Conservation (phyloP, 345 rosid species). For the Cardamine resedifolia region DNA sequence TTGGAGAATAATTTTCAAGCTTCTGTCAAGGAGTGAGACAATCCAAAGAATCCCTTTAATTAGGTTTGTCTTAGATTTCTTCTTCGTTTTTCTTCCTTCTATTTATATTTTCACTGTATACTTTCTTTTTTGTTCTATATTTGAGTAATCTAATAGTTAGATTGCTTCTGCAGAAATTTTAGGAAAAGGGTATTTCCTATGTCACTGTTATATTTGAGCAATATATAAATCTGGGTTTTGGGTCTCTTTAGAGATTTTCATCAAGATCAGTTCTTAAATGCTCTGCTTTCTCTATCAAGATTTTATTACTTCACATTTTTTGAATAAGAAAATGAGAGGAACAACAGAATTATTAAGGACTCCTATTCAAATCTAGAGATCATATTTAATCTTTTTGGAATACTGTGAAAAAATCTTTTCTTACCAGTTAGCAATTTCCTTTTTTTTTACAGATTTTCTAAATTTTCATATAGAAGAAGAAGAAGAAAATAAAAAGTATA, state of each 20-base stretch:
- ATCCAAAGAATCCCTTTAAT: background rate
- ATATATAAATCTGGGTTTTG: slow-evolving; percentile 16
- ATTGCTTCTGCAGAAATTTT: slow-evolving; percentile 21
- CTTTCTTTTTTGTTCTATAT: background rate
- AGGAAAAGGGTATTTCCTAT: background rate
- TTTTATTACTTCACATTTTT: background rate
- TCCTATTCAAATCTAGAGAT: background rate
- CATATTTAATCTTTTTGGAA: background rate
- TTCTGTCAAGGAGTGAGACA: slow-evolving; percentile 3
- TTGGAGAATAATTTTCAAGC: slow-evolving; percentile 4
- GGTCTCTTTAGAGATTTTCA: slow-evolving; percentile 15
- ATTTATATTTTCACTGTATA: background rate
- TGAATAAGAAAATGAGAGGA: background rate
- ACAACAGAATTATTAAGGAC: background rate
- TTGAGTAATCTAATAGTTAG: background rate
- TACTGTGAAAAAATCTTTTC: background rate
- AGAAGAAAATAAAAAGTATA: background rate
- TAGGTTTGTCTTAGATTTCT: background rate
- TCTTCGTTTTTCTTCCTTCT: background rate
- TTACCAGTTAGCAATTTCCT: slow-evolving; percentile 11
- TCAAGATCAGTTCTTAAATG: slow-evolving; percentile 2
- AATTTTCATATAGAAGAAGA: slow-evolving; percentile 1
- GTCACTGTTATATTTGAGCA: background rate
- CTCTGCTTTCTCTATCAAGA: background rate
- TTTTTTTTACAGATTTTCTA: background rate